A percentile compares a stretch with the other conserved stretches of the same genome.
phyloP scores from a whole-genome alignment of 2,329 filamentous ascomycete species.

The Aspergillus brasiliensis region DNA sequence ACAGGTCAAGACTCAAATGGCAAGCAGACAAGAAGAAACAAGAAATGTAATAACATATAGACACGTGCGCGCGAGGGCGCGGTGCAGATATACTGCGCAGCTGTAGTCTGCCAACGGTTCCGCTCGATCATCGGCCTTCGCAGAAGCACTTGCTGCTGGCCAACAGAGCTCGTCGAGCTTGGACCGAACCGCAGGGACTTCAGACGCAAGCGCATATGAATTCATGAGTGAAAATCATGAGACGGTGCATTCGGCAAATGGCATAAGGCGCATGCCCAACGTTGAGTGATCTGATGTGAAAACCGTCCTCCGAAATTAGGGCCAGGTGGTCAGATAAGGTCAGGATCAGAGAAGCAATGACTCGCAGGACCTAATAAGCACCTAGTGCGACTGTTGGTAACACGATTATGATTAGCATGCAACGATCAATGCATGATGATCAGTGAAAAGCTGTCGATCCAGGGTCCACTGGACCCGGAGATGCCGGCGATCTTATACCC shows the following conservation, averaged over 20 bases:
- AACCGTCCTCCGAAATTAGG: neutral
- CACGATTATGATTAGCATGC: neutral
- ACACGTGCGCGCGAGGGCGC: neutral
- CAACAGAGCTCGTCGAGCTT: neutral
- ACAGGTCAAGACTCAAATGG: neutral
- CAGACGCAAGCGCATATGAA: neutral
- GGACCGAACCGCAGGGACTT: neutral
- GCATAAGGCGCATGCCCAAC: too few relatives aligned
- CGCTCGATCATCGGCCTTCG: neutral
- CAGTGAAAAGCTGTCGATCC: constrained; percentile 84
- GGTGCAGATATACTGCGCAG: neutral
- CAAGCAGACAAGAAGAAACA: constrained; percentile 1
- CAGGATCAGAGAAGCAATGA: neutral
- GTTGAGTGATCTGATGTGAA: neutral
- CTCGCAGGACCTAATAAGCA: neutral
- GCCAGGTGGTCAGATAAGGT: neutral
- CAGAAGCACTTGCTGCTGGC: neutral
- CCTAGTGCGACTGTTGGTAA: neutral
- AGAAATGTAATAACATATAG: neutral
- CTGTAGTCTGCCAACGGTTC: neutral
- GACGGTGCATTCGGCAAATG: neutral
- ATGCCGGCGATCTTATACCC: constrained; percentile 89
- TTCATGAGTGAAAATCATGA: neutral
- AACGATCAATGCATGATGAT: constrained; percentile 68
- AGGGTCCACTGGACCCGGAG: constrained; percentile 75